phyloP scores from a whole-genome alignment of 2,329 filamentous ascomycete genomes.

The Dactylellina leptospora region DNA sequence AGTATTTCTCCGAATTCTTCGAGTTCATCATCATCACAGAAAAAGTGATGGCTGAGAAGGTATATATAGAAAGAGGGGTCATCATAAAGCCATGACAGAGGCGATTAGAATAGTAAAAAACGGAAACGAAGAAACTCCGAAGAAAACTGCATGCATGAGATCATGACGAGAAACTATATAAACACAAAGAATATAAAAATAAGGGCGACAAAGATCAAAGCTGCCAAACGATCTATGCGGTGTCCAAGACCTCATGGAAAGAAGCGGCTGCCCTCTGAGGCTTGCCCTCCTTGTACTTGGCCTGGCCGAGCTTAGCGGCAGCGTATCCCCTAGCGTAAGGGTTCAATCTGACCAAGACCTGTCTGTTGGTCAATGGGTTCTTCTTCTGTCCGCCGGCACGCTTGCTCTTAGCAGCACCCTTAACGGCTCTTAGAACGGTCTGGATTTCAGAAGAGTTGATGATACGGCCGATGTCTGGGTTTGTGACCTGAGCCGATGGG shows the following conservation, averaged over 20 bases:
- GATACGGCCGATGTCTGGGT: conserved; percentile 94
- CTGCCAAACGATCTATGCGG: conserved; percentile 20
- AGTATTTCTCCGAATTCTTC: not conserved
- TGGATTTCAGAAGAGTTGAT: conserved; percentile 99
- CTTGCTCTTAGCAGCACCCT: conserved; percentile 90
- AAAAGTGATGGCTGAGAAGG: not conserved
- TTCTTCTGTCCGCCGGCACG: conserved; percentile 95
- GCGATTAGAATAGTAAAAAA: conserved; percentile 27
- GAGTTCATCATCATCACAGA: not conserved
- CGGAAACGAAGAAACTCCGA: conserved; percentile 18
- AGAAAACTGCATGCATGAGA: conserved; percentile 32
- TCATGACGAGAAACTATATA: conserved; percentile 36
- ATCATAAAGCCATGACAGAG: conserved; percentile 27
- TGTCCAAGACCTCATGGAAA: conserved; percentile 35
- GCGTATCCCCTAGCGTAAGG: conserved; percentile 92
- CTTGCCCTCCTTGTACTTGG: conserved; percentile 72
- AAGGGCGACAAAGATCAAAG: conserved; percentile 7
- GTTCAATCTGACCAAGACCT: conserved; percentile 98
- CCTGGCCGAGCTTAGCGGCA: conserved; percentile 82
- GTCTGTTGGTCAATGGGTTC: conserved; percentile 99
- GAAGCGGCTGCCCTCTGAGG: conserved; percentile 59
- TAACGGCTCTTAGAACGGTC: conserved; percentile 89
- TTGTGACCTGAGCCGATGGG: conserved; percentile 87
- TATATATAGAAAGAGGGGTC: conserved; percentile 45
- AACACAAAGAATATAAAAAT: conserved; percentile 20